These are phyloP conservation scores for Linum trigynum DNA, from an alignment of 345 rosid genomes.

Conservation along the genomic window DNA sequence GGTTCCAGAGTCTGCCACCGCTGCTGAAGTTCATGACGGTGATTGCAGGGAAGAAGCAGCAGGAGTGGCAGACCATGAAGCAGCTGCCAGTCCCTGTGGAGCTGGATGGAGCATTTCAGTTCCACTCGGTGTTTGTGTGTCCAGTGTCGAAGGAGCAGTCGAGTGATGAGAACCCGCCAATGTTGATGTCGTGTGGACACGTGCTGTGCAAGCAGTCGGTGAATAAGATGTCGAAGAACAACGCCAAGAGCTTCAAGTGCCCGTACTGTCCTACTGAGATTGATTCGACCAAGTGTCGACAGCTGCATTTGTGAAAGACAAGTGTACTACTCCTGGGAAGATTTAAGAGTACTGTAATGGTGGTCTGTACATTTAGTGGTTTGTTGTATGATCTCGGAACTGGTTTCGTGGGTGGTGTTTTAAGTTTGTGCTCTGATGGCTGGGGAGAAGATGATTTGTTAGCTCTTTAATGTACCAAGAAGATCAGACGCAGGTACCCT, in stretches of 20 bases:
- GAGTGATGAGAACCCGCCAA: conserved; percentile 53
- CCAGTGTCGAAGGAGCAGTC: conserved; percentile 65
- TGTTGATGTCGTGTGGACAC: conserved; percentile 65
- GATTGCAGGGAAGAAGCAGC: conserved; percentile 42
- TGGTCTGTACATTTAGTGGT: neutral
- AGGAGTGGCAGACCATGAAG: conserved; percentile 54
- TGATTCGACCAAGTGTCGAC: conserved; percentile 38
- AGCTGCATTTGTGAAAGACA: conserved; percentile 34
- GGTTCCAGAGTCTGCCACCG: conserved; percentile 46
- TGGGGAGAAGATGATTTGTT: too few species aligned
- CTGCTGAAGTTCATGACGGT: conserved; percentile 52
- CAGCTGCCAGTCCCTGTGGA: conserved; percentile 61
- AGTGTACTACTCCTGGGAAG: neutral
- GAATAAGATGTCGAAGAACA: conserved; percentile 42
- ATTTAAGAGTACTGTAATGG: neutral
- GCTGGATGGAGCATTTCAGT: conserved; percentile 49
- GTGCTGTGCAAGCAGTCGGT: conserved; percentile 57
- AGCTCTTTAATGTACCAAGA: too few species aligned
- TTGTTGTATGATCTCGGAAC: neutral
- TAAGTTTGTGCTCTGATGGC: neutral
- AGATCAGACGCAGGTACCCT: too few species aligned
- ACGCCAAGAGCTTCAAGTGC: conserved; percentile 44
- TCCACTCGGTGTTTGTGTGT: conserved; percentile 60
- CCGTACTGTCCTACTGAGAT: conserved; percentile 46
- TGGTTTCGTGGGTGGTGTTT: too few species aligned